Conservation (phyloP, 192 early-diverging fungal species). For the Entomortierella beljakovae region DNA sequence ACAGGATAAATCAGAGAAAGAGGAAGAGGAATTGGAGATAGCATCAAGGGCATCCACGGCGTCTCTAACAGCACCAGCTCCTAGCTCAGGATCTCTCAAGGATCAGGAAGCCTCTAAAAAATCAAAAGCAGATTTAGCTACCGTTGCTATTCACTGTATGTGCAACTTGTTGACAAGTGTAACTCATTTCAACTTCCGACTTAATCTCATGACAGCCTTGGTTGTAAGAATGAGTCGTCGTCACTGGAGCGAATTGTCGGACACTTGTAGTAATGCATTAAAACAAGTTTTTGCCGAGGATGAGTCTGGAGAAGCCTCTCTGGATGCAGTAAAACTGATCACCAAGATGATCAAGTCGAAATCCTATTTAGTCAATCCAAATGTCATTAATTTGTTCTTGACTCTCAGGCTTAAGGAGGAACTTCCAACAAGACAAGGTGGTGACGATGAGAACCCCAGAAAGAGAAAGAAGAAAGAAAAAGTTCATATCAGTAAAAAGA, state of each 20-base stretch:
- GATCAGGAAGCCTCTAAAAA: constrained; percentile 28
- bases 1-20: constrained; percentile 37
- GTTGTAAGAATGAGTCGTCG: constrained; percentile 79
- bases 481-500: constrained; percentile 70
- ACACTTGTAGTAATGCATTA: constrained; percentile 81
- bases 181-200: constrained; percentile 97
- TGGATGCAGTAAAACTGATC: constrained; percentile 89
- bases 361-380: constrained; percentile 77
- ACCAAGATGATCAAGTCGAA: constrained; percentile 87
- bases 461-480: constrained; percentile 69
- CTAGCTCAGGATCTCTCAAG: constrained; percentile 12
- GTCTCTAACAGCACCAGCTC: constrained; percentile 35
- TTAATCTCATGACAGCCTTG: constrained; percentile 88
- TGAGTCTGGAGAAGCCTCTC: constrained; percentile 84
- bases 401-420: constrained; percentile 89
- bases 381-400: constrained; percentile 81
- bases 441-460: constrained; percentile 59
- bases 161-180: constrained; percentile 82
- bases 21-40: constrained; percentile 32
- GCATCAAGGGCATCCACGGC: constrained; percentile 6
- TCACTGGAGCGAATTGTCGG: constrained; percentile 64
- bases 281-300: constrained; percentile 85
- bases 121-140: constrained; percentile 50
- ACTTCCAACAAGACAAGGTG: constrained; percentile 66
- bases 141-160: constrained; percentile 83